phyloP scores from a whole-genome alignment of 2,329 filamentous ascomycete species.

The Diaporthe ampelina region DNA sequence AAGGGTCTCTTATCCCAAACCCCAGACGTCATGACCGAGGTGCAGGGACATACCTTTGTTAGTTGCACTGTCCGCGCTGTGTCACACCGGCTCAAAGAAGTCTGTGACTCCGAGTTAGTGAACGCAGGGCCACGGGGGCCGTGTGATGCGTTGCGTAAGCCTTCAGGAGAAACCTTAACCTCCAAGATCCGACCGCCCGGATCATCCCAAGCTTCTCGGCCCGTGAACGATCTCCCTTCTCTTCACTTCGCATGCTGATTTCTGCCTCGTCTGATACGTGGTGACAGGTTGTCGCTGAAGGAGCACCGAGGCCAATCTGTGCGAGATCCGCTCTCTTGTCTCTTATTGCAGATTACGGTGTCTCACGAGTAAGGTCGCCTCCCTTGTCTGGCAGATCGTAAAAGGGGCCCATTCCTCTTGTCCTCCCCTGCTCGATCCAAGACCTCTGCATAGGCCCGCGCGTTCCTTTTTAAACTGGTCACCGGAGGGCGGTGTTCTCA shows the following conservation, averaged over 20 bases:
- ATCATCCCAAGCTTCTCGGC: background rate
- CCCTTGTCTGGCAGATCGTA: constrained; percentile 15
- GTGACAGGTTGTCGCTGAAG: background rate
- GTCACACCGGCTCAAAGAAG: background rate
- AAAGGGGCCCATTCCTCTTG: background rate
- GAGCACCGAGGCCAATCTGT: background rate
- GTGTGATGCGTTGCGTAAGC: constrained; percentile 23
- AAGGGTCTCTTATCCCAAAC: background rate
- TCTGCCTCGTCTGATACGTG: background rate
- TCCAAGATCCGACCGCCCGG: background rate
- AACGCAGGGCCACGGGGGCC: background rate
- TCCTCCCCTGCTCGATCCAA: background rate
- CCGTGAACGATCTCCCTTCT: background rate
- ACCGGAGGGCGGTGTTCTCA: background rate
- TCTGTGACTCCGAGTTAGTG: constrained; percentile 1
- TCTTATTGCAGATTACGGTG: constrained; percentile 15
- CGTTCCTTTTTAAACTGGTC: background rate
- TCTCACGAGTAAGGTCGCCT: constrained; percentile 18
- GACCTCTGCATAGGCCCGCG: background rate
- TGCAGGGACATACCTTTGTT: background rate
- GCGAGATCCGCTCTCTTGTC: constrained; percentile 20
- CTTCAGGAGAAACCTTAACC: constrained; percentile 19
- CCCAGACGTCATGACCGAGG: background rate
- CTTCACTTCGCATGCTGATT: background rate
- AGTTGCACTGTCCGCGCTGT: background rate